Evolutionary conservation across 352 stramenopile species (phyloP), one percentile per base, ranked within the genome.

Genomic region (Peronospora belbahrii): DNA sequence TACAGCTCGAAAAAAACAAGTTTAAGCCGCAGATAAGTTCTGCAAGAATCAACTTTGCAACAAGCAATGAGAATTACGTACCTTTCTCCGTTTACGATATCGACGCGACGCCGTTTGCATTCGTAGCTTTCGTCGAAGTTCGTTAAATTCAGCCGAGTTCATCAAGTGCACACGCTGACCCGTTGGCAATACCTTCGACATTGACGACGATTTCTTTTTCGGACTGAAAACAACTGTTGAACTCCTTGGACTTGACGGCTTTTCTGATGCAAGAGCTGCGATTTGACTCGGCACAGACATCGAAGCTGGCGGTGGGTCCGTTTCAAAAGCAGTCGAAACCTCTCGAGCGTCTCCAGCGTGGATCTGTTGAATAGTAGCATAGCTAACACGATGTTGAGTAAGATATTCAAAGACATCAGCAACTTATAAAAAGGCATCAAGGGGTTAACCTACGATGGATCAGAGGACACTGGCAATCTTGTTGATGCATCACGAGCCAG

Each of bases 31-130:
- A 38, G 19, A 4, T 48, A 7, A 40, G 31, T 17, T 15, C 2
- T 2, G 6, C 7, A 24, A 1, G 18, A 5, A 10, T 11, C 10
- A n/a, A 39, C 22, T 6, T n/a, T 1, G 25, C 5, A 27, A 5
- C 2, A 31, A 15, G 38, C n/a, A 19, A 15, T 23, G 28, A 23
- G 20, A n/a, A n/a, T 2, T 2, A 27, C 22, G 24, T 18, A 62
- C 57, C 54, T 62, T 74, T 33, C 70, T 73, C 24, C 59, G 59
- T 30, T 60, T 68, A 3, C 64, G 56, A 35, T 68, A 65, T 13
- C 59, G 52, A 17, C 56, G 56, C 19, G 64, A 74, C 6, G 56
- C 48, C 14, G 48, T 67, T 19, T 74, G 59, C 45, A 59, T 59
- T 15, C 47, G 52, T 11, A 74, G 30, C 39, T 62, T 65, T 4